Base-by-base conservation (phyloP, 2,329 filamentous ascomycete genomes). In the Aspergillus sp. region DNA sequence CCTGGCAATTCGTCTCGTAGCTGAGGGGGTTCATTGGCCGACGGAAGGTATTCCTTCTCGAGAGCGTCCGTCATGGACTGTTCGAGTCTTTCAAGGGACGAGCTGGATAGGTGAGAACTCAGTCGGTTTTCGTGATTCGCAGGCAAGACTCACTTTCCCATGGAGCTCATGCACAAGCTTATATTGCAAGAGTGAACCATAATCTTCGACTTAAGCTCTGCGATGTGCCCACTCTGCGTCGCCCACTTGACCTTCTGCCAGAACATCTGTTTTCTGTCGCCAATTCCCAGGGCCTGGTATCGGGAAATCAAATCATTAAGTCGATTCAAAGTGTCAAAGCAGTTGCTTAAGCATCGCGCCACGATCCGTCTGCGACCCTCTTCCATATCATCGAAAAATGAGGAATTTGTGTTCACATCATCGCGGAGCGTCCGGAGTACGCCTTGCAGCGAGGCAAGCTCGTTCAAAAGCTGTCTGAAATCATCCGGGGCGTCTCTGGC, bases 181-280 rank as follows among this genome's bases (percentile, higher is more conserved):
- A 57, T 33, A 26, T 53, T 48, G 36, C 47, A 53, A 11, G 42
- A 44, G 25, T 55, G 45, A 6, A 49, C 39, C 43, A 52, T 52
- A 4, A 55, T 40, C 26, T 47, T 52, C 4, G 49, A 51, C 30
- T 45, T 50, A 7, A 55, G 39, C 15, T 51, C 41, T 16, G 48
- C 42, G 28, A 57, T 41, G 7, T 52, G 43, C 11, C 29, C 35
- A 26, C 45, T 36, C 19, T 55, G 48, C n/a, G 44, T 45, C 4
- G 32, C 35, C 49, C 52, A 55, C 35, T 51, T 48, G 12, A 55
- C 34, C 28, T 40, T 49, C 30, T 45, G 41, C 53, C 52, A 55
- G 17, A 53, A 22, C 10, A 22, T 46, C 2, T 35, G 31, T 3
- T 34, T 42, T 8, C 51, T 45, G 29, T 53, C 47, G 1, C 43